Base-by-base conservation (phyloP, 106 monocot species). In the Dioscorea alata region DNA sequence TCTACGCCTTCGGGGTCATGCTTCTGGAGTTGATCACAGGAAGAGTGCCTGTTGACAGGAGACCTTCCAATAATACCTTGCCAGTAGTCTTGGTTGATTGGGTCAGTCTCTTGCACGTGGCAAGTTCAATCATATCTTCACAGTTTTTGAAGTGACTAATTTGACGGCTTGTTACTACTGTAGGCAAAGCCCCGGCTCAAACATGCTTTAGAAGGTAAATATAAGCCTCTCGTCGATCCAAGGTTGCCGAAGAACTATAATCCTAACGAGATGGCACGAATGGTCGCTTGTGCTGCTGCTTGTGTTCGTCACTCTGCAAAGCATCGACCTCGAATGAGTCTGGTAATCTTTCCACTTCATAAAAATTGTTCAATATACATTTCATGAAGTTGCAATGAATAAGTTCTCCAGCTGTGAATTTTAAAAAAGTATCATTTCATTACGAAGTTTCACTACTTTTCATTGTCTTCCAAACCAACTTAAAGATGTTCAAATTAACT, bases 21-120 rank as follows among this genome's bases (percentile, higher is more conserved):
- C 80, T 85, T 54, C 63, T 85, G 54, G 84, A 85, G 63, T 59
- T 85, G 59, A 85, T 85, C 13, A 85, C 84, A 20, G 84, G 84
- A 23, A 57, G 74, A 2, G 68, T 62, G 10, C 84, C 84, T 35
- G 72, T 77, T 59, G 77, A 77, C 53, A 77, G 12, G 21, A n/a
- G n/a, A n/a, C n/a, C 73, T 61, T 66, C 76, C 70, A 80, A 85
- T 59, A 76, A 85, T 24, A 85, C 77, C 74, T 74, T 85, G 57
- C n/a, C n/a, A n/a, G n/a, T n/a, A n/a, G n/a, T n/a, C n/a, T n/a
- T n/a, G n/a, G 80, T 85, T 67, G 78, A 83, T 50, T 83, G 82
- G 82, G 82, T 83, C 19, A 78, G 82, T 69, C 12, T 16, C 22
- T 23, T 70, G 20, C 33, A 31, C 9, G n/a, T n/a, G n/a, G n/a